Base-by-base conservation (phyloP, 1,139 yeast species). In the Saccharomycopsis crataegensis region DNA sequence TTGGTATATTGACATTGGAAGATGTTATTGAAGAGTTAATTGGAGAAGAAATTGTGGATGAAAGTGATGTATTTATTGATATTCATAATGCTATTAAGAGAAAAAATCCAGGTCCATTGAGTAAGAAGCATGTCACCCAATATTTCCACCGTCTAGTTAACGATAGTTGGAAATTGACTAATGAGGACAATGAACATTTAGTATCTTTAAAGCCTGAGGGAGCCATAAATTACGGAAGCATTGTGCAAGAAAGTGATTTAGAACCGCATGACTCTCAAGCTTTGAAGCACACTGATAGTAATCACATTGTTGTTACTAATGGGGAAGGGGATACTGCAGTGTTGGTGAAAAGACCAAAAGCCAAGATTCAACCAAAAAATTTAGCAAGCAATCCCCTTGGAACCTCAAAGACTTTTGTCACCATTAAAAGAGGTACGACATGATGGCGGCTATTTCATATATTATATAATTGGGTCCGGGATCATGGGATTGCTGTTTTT, bases 41-140 rank as follows among this genome's bases (percentile, higher is more conserved):
- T 69, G 99, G 99, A 55, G 98, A 93, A 68, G 99, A 93, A 67
- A 93, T 93, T 64, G 91, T 93, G 51, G 99, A 93, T 66, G 99
- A 93, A 68, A 82, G 91, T n/a, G 99, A 93, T 66, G 98, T 91
- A 32, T 91, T 86, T 65, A 79, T 91, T 57, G 97, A 90, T 69
- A 87, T 91, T 59, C 90, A 89, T 68, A 86, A 86, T 61, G 86
- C 88, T 62, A 89, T 90, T 64, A 86, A 85, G 66, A 76, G 96
- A 62, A 77, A 79, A 38, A 82, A 82, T 60, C 96, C 96, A 1
- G 96, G 96, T 2, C 96, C 96, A 0, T 73, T 89, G 59, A 76
- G 87, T 16, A 86, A 84, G 65, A 74, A 90, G 61, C 83, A 84
- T 63, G 75, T 84, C 60, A 78, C 89, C 5, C 76, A 83, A 9